phyloP scores from a whole-genome alignment of 768 basidiomycete genomes.

The Steccherinum ochraceum region DNA sequence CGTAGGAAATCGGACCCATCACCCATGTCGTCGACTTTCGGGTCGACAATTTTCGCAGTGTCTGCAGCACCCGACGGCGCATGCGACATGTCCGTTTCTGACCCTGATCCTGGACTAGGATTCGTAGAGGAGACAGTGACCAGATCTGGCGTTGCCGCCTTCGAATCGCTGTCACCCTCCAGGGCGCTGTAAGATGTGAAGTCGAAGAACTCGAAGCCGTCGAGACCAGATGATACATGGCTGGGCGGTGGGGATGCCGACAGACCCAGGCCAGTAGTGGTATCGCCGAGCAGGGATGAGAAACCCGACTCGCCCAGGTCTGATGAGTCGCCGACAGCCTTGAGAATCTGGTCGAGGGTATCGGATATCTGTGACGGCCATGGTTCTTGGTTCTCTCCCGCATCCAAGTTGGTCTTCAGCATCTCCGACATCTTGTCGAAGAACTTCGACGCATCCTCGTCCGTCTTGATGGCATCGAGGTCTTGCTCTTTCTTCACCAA shows the following conservation, averaged over 20 bases:
- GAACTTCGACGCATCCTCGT: conserved; percentile 59
- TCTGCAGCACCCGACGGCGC: conserved; percentile 35
- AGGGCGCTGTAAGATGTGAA: conserved; percentile 51
- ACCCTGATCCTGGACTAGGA: conserved; percentile 69
- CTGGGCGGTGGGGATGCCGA: not conserved
- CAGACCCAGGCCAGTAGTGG: conserved; percentile 16
- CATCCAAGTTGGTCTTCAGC: conserved; percentile 41
- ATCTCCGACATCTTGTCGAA: conserved; percentile 60
- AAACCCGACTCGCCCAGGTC: conserved; percentile 25
- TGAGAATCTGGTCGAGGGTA: conserved; percentile 58
- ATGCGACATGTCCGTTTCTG: conserved; percentile 50
- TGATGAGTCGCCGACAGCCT: conserved; percentile 36
- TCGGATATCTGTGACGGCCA: conserved; percentile 44
- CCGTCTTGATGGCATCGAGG: conserved; percentile 47
- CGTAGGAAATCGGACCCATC: conserved; percentile 45
- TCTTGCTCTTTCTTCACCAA: conserved; percentile 34
- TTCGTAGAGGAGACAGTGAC: conserved; percentile 66
- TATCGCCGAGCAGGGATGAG: conserved; percentile 21
- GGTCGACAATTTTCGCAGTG: conserved; percentile 30
- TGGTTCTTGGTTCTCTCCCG: conserved; percentile 21
- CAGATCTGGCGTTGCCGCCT: conserved; percentile 72
- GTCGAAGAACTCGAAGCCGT: conserved; percentile 60
- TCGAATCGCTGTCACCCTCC: conserved; percentile 55
- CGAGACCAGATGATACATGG: conserved; percentile 25
- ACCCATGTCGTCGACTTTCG: conserved; percentile 42